A percentile compares a stretch with the other conserved stretches of the same genome.
Evolutionary conservation across 495 filamentous ascomycete genomes (phyloP).

Genomic region (Penicillium atrosanguineum): DNA sequence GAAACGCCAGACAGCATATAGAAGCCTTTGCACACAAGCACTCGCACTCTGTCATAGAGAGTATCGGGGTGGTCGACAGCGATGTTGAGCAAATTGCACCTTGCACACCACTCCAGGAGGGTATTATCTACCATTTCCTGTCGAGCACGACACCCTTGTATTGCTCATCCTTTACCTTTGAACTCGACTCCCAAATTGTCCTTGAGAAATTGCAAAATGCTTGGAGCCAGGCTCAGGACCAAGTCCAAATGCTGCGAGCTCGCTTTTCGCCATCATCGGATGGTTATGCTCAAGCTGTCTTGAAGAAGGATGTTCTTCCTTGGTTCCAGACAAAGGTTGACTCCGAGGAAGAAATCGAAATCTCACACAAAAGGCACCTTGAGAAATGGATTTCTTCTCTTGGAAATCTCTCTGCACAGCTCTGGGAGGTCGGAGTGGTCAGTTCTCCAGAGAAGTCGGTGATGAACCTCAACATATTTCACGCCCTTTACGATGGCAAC

Average conservation of each 20-base stretch:
- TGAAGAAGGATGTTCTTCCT: slow-evolving; percentile 42
- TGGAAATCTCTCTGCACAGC: slow-evolving; percentile 19
- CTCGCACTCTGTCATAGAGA: slow-evolving; percentile 42
- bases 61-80: slow-evolving; percentile 37
- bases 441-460: slow-evolving; percentile 24
- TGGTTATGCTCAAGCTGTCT: slow-evolving; percentile 68
- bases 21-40: slow-evolving; percentile 57
- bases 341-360: slow-evolving; percentile 27
- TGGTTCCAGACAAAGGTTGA: slow-evolving; percentile 42
- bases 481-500: slow-evolving; percentile 85
- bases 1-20: slow-evolving; percentile 52
- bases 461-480: slow-evolving; percentile 69
- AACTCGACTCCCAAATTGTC: slow-evolving; percentile 42
- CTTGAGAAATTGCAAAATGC: slow-evolving; percentile 42
- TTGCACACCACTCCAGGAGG: slow-evolving; percentile 76
- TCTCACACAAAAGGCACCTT: slow-evolving; percentile 22
- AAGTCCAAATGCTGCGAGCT: slow-evolving; percentile 61
- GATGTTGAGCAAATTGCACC: slow-evolving; percentile 70
- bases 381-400: slow-evolving; percentile 43
- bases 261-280: slow-evolving; percentile 63
- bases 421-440: slow-evolving; percentile 47
- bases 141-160: slow-evolving; percentile 56
- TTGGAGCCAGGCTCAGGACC: slow-evolving; percentile 47
- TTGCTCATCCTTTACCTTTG: slow-evolving; percentile 66
- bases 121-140: slow-evolving; percentile 70